These are phyloP conservation scores for Cryptococcus sp. DNA, from an alignment of 1,284 basidiomycete genomes.

Conservation along the genomic window DNA sequence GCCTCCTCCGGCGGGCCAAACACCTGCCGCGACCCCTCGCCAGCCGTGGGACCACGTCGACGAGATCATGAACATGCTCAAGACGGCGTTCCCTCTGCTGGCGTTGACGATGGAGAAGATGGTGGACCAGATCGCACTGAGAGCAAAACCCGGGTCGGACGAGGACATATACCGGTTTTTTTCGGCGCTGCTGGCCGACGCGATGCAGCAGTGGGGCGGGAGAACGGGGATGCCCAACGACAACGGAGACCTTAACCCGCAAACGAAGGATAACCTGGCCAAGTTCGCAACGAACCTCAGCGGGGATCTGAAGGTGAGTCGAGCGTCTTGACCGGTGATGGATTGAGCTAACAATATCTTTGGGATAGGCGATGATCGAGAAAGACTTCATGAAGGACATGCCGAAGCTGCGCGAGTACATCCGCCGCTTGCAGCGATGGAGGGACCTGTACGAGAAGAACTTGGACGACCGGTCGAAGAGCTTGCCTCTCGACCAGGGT, in stretches of 20 bases:
- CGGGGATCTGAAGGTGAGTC: constrained; percentile 62
- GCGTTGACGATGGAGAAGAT: constrained; percentile 96
- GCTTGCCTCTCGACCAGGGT: constrained; percentile 82
- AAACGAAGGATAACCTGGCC: constrained; percentile 60
- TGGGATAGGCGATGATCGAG: constrained; percentile 69
- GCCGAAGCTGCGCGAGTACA: constrained; percentile 81
- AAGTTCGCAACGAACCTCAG: constrained; percentile 69
- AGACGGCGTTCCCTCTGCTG: constrained; percentile 93
- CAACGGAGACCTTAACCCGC: constrained; percentile 65
- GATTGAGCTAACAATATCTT: constrained; percentile 6
- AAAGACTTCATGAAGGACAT: constrained; percentile 84
- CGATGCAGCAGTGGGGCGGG: constrained; percentile 62
- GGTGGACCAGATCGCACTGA: constrained; percentile 88
- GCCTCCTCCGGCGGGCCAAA: constrained; percentile 19
- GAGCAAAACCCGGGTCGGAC: constrained; percentile 87
- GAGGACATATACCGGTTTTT: constrained; percentile 95
- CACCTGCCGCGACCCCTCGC: constrained; percentile 53
- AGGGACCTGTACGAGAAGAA: constrained; percentile 84
- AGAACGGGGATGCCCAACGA: constrained; percentile 68
- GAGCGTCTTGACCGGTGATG: neutral
- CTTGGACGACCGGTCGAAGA: constrained; percentile 75
- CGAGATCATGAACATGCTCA: constrained; percentile 89
- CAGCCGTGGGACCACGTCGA: constrained; percentile 90
- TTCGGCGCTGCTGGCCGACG: constrained; percentile 71
- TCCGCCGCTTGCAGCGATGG: constrained; percentile 86